Evolutionary conservation across 495 filamentous ascomycete genomes (phyloP).

Genomic region (Tuber borchii): DNA sequence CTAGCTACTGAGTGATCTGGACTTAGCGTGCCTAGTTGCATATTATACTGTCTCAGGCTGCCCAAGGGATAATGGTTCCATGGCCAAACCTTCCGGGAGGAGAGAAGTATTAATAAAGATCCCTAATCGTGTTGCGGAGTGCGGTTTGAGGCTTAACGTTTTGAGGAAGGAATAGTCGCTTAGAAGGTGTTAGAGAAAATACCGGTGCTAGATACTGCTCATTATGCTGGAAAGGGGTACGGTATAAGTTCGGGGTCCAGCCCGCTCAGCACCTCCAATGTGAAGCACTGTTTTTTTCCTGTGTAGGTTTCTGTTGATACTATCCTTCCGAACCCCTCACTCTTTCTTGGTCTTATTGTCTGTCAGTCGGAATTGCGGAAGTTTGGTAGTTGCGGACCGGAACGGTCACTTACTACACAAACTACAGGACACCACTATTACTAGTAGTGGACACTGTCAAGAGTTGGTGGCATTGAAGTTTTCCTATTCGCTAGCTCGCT

Average conservation of each 20-base stretch:
- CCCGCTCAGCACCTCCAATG: neutral
- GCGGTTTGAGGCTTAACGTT: neutral
- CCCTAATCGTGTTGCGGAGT: neutral
- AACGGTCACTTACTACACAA: neutral
- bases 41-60: too few species aligned
- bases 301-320: neutral
- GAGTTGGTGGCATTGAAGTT: neutral
- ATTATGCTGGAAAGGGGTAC: neutral
- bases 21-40: too few species aligned
- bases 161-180: neutral
- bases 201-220: neutral
- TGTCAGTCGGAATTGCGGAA: too few species aligned
- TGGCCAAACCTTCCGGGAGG: neutral
- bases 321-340: neutral
- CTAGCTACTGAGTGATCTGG: too few species aligned
- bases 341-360: neutral
- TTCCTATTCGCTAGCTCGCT: neutral
- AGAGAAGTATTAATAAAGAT: neutral
- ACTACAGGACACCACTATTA: neutral
- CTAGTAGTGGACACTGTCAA: neutral
- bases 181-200: neutral
- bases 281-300: neutral
- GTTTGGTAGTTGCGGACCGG: too few species aligned
- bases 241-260: neutral
- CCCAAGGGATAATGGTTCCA: neutral